Conservation (phyloP, 371 early-diverging fungal genomes). For the Basidiobolus meristosporus region DNA sequence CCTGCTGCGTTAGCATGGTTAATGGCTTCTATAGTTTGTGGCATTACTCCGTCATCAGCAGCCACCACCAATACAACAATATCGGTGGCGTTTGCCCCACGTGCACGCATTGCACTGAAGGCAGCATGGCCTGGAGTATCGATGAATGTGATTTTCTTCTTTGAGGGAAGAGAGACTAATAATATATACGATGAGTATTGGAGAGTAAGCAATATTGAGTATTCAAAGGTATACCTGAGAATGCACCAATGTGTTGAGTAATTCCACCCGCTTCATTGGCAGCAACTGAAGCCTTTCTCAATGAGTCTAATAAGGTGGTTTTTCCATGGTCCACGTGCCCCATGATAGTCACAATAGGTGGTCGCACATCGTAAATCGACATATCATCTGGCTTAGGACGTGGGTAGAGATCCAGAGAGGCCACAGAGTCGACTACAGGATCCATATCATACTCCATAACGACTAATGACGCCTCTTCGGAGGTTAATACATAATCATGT, state of each 20-base stretch:
- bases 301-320: constrained; percentile 89
- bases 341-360: constrained; percentile 93
- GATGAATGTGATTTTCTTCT: constrained; percentile 72
- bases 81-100: constrained; percentile 86
- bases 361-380: constrained; percentile 44
- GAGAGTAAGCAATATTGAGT: not conserved
- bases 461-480: constrained; percentile 71
- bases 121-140: constrained; percentile 96
- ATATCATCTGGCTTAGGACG: constrained; percentile 21
- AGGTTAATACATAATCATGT: constrained; percentile 47
- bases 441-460: constrained; percentile 71
- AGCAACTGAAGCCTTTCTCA: constrained; percentile 80
- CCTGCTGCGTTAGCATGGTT: constrained; percentile 72
- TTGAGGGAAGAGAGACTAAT: constrained; percentile 20
- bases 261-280: constrained; percentile 93
- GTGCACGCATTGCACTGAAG: constrained; percentile 80
- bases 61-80: constrained; percentile 91
- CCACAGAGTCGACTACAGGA: constrained; percentile 47
- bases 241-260: constrained; percentile 96
- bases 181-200: not conserved
- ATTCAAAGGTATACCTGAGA: constrained; percentile 31
- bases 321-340: constrained; percentile 99
- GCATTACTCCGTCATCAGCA: constrained; percentile 95
- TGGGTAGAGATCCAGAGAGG: constrained; percentile 30
- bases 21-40: constrained; percentile 90